Evolutionary conservation across 2,329 filamentous ascomycete species (phyloP), one percentile per base, ranked within the genome.

Genomic region (Scedosporium boydii): DNA sequence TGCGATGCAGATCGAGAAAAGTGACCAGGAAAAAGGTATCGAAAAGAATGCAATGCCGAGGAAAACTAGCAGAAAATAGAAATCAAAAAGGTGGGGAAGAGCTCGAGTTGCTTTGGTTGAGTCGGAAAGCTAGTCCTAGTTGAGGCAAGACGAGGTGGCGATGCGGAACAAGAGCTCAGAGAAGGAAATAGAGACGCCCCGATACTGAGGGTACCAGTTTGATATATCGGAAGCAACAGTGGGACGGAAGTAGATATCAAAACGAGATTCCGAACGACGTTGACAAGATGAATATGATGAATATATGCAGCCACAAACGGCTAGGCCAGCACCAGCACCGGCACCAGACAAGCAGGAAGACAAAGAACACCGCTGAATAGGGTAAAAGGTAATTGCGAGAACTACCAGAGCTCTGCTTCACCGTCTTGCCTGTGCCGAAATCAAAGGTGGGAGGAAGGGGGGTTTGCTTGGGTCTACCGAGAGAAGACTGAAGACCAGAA

Each of bases 401-500:
- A 76, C 78, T 81, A 73, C 78, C 78, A 74, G 79, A 80, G 79
- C 76, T 78, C 73, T 76, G 76, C 72, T 72, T 72, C 69, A 66
- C 68, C 48, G 59, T 61, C 29, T 44, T 56, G 59, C 48, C 59
- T 61, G 48, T 44, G 46, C 48, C 29, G 68, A 63, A 67, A 68
- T 58, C 57, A 38, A 29, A 38, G 29, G 57, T 65, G 62, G 62
- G 60, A 59, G 66, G 66, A 42, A 56, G 63, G 65, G 66, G 62
- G 64, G 68, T 10, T 57, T 62, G 63, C 62, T 69, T 67, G 68
- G 67, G 67, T 70, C 69, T 68, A 67, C 66, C 48, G 63, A 21
- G 61, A 63, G 65, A 69, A 70, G 71, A 70, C 68, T 69, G 64
- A 64, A 68, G 66, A 68, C 63, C 64, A 65, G 61, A 65, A 67